Base-by-base conservation (phyloP, 1,139 yeast genomes). In the Yamadazyma diospyri region DNA sequence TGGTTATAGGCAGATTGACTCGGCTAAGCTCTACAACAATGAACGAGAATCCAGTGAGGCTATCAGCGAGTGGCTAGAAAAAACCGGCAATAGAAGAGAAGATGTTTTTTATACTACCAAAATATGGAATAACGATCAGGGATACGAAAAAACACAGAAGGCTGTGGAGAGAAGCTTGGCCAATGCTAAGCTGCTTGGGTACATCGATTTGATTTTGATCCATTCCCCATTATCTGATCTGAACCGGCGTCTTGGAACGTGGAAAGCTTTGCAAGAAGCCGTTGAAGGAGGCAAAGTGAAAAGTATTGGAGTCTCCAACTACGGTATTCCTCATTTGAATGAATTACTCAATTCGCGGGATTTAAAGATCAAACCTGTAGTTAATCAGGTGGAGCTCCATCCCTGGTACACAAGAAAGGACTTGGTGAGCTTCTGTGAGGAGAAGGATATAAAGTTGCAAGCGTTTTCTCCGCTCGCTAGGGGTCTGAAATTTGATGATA, bases 1-100 rank as follows among this genome's bases (percentile, higher is more conserved):
- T 16, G 94, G 94, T 0, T 83, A 82, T 52, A 72, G 94, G 42
- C 88, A 81, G 45, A 62, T 67, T 42, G 61, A 66, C 48, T 41
- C 59, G 30, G 66, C 69, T 36, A 46, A 47, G 64, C 53, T 56
- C 19, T 83, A 83, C 51, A 61, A 64, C 10, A 81, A 81, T 49
- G 84, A 81, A 49, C 47, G 46, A 7, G 81, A 73, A 46, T 45
- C 53, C 29, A 48, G 51, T 31, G 41, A 51, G 39, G 58, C 59
- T 30, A 51, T 64, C 37, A 57, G 65, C n/a, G 47, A 58, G 32
- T 76, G 73, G 57, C 41, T 76, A 16, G 51, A 57, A 27, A 70
- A 65, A 16, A 69, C 70, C 2, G 45, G 45, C 3, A 54, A 53
- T 16, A 33, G 42, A 24, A 51, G 69, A 38, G 45, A 48, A 28